These are phyloP conservation scores for Spathaspora sp. DNA, from an alignment of 1,139 yeast genomes.

Conservation along the genomic window DNA sequence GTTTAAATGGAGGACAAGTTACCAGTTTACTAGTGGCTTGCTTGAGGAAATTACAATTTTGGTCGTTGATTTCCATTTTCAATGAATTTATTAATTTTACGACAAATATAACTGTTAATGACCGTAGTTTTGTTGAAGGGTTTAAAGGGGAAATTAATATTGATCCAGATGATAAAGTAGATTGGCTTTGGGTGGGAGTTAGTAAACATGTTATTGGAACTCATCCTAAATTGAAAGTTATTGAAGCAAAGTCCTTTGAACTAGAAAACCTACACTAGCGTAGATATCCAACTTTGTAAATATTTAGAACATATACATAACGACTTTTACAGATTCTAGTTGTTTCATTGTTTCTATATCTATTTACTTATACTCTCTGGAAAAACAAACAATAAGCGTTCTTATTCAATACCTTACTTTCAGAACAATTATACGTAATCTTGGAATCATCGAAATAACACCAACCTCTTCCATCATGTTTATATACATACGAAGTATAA, in stretches of 20 bases:
- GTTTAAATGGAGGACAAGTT: constrained; percentile 87
- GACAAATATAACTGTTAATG: constrained; percentile 79
- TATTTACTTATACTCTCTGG: constrained; percentile 31
- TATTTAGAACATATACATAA: too few species aligned
- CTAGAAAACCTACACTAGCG: too few species aligned
- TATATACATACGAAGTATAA: constrained; percentile 81
- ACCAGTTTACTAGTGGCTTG: constrained; percentile 85
- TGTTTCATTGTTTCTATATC: not conserved
- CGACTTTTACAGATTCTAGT: too few species aligned
- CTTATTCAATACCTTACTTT: constrained; percentile 46
- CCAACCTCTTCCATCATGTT: constrained; percentile 58
- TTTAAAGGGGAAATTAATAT: constrained; percentile 66
- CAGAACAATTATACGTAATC: constrained; percentile 42
- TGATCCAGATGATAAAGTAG: constrained; percentile 48
- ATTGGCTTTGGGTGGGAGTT: constrained; percentile 79
- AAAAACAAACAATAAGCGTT: constrained; percentile 81
- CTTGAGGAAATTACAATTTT: constrained; percentile 74
- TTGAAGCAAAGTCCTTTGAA: constrained; percentile 16
- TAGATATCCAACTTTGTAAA: too few species aligned
- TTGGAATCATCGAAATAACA: constrained; percentile 74
- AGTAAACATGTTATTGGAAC: constrained; percentile 54
- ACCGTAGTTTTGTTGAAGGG: constrained; percentile 78
- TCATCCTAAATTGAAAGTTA: constrained; percentile 42
- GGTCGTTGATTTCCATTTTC: constrained; percentile 88
- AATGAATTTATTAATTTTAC: constrained; percentile 82